Percentiles rank a stretch among this genome's conserved stretches.
Conservation (phyloP, 345 rosid species). For the Bretschneidera sinensis region DNA sequence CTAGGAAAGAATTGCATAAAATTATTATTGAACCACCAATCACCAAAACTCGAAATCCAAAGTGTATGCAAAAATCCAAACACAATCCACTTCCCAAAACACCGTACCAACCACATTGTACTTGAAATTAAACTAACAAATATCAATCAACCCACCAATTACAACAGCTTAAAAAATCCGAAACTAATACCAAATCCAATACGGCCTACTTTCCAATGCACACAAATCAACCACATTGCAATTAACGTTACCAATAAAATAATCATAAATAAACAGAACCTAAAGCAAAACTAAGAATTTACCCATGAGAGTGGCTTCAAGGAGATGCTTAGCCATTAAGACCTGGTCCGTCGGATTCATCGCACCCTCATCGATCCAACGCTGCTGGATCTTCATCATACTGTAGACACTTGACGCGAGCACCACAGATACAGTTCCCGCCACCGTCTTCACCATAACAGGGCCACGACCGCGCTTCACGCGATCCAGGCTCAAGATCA, state of each 20-base stretch:
- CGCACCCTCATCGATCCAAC: slow-evolving; percentile 50
- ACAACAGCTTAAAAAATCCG: too few species aligned
- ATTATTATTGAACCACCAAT: neutral
- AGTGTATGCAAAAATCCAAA: neutral
- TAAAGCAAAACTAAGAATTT: slow-evolving; percentile 3
- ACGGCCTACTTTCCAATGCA: neutral
- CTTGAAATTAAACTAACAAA: neutral
- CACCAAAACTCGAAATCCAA: neutral
- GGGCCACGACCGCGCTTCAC: slow-evolving; percentile 93
- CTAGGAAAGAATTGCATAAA: neutral
- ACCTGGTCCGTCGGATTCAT: slow-evolving; percentile 84
- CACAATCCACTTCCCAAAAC: neutral
- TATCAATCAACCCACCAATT: neutral
- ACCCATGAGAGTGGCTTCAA: slow-evolving; percentile 95
- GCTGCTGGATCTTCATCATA: slow-evolving; percentile 61
- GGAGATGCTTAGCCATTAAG: slow-evolving; percentile 66
- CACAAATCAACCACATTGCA: neutral
- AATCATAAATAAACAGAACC: neutral
- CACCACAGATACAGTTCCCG: slow-evolving; percentile 51
- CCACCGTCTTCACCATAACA: slow-evolving; percentile 71
- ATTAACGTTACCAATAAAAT: neutral
- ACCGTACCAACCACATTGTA: neutral
- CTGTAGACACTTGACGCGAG: slow-evolving; percentile 56
- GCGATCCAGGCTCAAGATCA: slow-evolving; percentile 60
- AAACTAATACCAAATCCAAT: neutral